Conservation (phyloP, 2,329 filamentous ascomycete genomes). For the Botrytis tulipae region DNA sequence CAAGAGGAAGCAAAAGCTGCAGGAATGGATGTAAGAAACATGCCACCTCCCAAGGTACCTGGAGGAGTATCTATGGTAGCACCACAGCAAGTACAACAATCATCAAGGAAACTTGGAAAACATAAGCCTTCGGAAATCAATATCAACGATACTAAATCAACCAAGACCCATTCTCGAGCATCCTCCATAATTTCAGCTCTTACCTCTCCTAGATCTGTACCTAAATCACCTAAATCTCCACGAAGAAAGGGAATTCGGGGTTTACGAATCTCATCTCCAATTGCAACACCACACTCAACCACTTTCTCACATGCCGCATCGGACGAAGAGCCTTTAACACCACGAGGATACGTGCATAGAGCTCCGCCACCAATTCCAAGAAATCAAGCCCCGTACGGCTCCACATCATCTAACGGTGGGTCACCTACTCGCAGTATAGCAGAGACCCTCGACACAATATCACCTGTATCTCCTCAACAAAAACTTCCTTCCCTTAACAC, state of each 20-base stretch:
- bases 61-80: constrained; percentile 34
- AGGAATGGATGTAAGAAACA: constrained; percentile 50
- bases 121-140: constrained; percentile 44
- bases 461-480: constrained; percentile 15
- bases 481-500: constrained; percentile 12
- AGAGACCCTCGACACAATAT: constrained; percentile 30
- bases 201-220: constrained; percentile 44
- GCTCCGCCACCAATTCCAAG: constrained; percentile 56
- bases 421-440: constrained; percentile 35
- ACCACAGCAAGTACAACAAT: constrained; percentile 31
- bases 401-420: constrained; percentile 22
- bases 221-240: constrained; percentile 39
- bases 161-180: constrained; percentile 51
- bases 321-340: constrained; percentile 58
- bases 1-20: constrained; percentile 70
- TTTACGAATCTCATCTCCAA: constrained; percentile 62
- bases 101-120: constrained; percentile 49
- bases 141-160: constrained; percentile 43
- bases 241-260: constrained; percentile 43
- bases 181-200: constrained; percentile 61
- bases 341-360: constrained; percentile 56
- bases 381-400: constrained; percentile 42
- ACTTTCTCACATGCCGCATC: constrained; percentile 55
- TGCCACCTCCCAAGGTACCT: constrained; percentile 38
- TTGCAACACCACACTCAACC: constrained; percentile 61